Percentiles rank a stretch among this genome's conserved stretches.
Conservation (phyloP, 306 rosid species). For the Pueraria montana region DNA sequence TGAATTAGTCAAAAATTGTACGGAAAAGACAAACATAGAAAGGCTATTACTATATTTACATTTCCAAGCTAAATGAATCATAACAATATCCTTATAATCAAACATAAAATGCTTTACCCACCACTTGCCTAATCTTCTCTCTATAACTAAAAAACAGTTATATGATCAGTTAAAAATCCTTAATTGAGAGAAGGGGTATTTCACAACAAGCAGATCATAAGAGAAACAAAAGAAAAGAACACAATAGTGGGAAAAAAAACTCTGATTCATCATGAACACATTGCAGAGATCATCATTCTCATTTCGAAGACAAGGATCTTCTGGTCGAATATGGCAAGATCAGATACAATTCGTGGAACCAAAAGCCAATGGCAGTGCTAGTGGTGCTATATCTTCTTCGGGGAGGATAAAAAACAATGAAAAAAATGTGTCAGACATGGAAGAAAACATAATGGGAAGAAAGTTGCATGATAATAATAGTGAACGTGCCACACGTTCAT, state of each 20-base stretch:
- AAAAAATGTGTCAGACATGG: conserved; percentile 27
- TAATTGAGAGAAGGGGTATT: conserved; percentile 16
- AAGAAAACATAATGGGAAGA: conserved; percentile 32
- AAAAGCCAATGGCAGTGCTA: conserved; percentile 23
- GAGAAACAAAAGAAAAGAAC: not conserved
- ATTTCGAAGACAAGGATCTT: conserved; percentile 87
- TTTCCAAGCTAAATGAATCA: conserved; percentile 32
- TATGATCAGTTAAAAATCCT: not conserved
- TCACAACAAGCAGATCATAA: not conserved
- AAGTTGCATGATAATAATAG: conserved; percentile 24
- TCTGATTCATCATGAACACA: conserved; percentile 46
- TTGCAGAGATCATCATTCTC: conserved; percentile 76
- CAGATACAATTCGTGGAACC: conserved; percentile 25
- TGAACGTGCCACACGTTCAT: conserved; percentile 21
- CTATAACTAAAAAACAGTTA: conserved; percentile 12
- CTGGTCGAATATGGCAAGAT: conserved; percentile 78
- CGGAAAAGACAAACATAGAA: conserved; percentile 21
- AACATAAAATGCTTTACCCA: not conserved
- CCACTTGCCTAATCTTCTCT: not conserved
- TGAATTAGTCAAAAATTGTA: conserved; percentile 38
- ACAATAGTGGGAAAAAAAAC: not conserved
- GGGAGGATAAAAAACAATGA: conserved; percentile 33
- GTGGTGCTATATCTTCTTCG: not conserved
- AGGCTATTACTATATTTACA: conserved; percentile 43
- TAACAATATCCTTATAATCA: conserved; percentile 24